Base-by-base conservation (phyloP, 2,329 filamentous ascomycete genomes). In the Hirsutella rhossiliensis region DNA sequence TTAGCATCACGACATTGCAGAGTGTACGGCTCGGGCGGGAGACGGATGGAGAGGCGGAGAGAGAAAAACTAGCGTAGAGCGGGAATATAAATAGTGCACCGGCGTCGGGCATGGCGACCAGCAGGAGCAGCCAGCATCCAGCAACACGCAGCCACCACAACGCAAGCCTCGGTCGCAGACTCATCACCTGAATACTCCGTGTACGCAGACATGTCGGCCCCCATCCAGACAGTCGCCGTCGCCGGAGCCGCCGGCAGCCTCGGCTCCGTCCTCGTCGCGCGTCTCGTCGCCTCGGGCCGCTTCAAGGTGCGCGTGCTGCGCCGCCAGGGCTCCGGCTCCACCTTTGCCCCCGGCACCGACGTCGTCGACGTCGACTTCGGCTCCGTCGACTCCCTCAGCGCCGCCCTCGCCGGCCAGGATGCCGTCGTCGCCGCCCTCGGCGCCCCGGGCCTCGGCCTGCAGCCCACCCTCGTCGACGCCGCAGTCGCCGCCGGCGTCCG, bases 401-500 rank as follows among this genome's bases (percentile, higher is more conserved):
- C 62, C 1, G 73, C 72, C 0, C 68, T 83, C 41, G 52, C 67
- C 42, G 75, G 70, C 43, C 70, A 78, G 45, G 77, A 82, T 48
- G 78, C 72, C 1, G 64, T 81, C 17, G 56, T 82, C 27, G 58
- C 59, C 1, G 52, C 57, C 5, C 27, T 62, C 37, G 52, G 48
- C 11, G 53, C 55, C 18, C 63, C 65, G 2, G 62, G 68, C 1
- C 59, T 77, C 36, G 61, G 62, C 19, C 45, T 45, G 7, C 61
- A 63, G 43, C 32, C 43, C 9, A 55, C 68, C 11, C 62, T 82
- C 39, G 66, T 82, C 38, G 71, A 81, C 29, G 80, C 78, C 1
- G 71, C 77, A 29, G 62, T 76, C 27, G 68, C 68, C 4, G 76
- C 76, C 4, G 76, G 78, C 5, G 76, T 83, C 0, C 67, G 77